phyloP scores from a whole-genome alignment of 345 rosid genomes.

The Iberis pinnata region DNA sequence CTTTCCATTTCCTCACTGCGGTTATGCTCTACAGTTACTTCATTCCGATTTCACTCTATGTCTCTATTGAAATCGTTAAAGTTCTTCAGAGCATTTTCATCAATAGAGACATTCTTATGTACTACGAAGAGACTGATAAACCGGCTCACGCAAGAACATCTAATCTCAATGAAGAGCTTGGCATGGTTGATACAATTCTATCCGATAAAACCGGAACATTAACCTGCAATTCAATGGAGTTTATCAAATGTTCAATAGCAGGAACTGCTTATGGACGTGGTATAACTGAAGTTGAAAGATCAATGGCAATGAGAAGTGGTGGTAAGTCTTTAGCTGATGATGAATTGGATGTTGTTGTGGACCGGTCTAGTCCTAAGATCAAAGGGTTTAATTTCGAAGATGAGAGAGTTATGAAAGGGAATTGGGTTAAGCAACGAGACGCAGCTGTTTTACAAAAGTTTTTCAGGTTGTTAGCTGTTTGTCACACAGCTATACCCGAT shows the following conservation, averaged over 20 bases:
- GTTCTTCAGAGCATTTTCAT: conserved; percentile 88
- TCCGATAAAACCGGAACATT: conserved; percentile 94
- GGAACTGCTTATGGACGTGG: conserved; percentile 83
- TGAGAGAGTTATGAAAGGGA: conserved; percentile 67
- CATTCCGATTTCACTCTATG: conserved; percentile 90
- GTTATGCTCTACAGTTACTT: conserved; percentile 82
- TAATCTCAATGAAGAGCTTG: conserved; percentile 97
- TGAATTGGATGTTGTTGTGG: conserved; percentile 31
- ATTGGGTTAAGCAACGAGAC: conserved; percentile 55
- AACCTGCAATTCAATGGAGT: conserved; percentile 97
- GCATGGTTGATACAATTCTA: conserved; percentile 84
- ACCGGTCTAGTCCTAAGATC: conserved; percentile 33
- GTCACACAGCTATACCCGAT: conserved; percentile 95
- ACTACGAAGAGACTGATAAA: conserved; percentile 73
- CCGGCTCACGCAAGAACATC: conserved; percentile 93
- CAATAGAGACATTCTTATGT: conserved; percentile 75
- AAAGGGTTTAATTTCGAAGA: conserved; percentile 82
- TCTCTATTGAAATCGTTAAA: conserved; percentile 88
- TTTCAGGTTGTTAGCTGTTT: conserved; percentile 60
- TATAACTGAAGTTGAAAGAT: conserved; percentile 83
- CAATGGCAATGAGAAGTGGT: conserved; percentile 62
- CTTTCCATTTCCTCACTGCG: conserved; percentile 66
- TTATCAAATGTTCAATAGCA: conserved; percentile 77
- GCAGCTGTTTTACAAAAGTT: conserved; percentile 59
- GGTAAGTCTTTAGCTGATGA: conserved; percentile 44